A percentile compares a stretch with the other conserved stretches of the same genome.
These are phyloP conservation scores for Cladophialophora psammophila DNA, from an alignment of 2,329 filamentous ascomycete genomes.

Conservation along the genomic window DNA sequence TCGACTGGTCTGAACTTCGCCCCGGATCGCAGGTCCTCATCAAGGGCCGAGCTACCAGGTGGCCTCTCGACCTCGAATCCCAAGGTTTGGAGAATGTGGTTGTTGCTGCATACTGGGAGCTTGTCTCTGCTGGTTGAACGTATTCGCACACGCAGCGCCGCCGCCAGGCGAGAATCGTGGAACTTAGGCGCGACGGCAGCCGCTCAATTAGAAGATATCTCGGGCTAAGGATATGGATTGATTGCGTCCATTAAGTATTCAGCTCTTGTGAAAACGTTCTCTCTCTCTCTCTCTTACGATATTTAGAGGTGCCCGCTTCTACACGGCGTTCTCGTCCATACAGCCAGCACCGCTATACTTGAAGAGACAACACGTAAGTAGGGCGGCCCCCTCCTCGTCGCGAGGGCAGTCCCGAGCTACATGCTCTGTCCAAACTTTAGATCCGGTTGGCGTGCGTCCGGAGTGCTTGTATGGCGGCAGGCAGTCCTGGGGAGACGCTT, in stretches of 20 bases:
- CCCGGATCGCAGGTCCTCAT: conserved; percentile 22
- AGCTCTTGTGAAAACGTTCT: neutral
- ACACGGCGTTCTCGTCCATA: too few species aligned
- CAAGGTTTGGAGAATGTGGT: neutral
- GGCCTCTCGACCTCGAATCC: conserved; percentile 19
- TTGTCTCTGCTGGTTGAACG: conserved; percentile 10
- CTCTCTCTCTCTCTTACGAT: neutral
- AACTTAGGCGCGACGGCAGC: neutral
- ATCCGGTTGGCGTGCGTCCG: too few species aligned
- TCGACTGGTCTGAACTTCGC: conserved; percentile 10
- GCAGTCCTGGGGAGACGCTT: too few species aligned
- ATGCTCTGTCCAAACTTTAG: too few species aligned
- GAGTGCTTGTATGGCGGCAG: too few species aligned
- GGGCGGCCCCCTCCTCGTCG: too few species aligned
- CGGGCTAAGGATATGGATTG: neutral
- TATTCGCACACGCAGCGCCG: neutral
- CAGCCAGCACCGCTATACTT: too few species aligned
- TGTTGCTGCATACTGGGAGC: conserved; percentile 34
- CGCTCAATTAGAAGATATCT: neutral
- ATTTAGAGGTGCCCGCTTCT: too few species aligned
- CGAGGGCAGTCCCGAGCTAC: too few species aligned
- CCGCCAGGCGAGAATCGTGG: neutral
- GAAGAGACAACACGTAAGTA: too few species aligned
- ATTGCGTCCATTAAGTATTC: neutral
- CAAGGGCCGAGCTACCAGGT: conserved; percentile 32